Evolutionary conservation across 1,284 basidiomycete genomes (phyloP).

Genomic region (Papiliotrema nemorosa): DNA sequence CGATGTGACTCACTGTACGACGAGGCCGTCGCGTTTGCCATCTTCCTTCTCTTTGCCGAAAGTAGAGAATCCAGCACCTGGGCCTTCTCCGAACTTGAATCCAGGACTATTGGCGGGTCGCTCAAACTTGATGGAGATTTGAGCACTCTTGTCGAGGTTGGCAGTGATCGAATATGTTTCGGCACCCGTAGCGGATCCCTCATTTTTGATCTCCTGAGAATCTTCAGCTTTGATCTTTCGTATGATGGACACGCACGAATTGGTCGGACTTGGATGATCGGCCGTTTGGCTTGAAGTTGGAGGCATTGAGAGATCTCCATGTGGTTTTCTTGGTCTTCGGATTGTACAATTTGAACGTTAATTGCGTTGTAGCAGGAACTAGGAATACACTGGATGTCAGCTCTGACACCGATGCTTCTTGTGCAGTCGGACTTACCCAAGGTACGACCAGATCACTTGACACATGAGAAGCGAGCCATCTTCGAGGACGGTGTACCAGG

Average conservation of each 20-base stretch:
- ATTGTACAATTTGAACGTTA: slow-evolving; percentile 87
- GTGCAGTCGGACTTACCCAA: slow-evolving; percentile 67
- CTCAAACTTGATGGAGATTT: slow-evolving; percentile 70
- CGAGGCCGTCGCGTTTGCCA: slow-evolving; percentile 72
- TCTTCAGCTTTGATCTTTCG: neutral
- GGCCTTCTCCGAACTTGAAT: slow-evolving; percentile 87
- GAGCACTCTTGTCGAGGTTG: slow-evolving; percentile 74
- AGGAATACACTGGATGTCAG: slow-evolving; percentile 58
- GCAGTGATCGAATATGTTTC: slow-evolving; percentile 76
- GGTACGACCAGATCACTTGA: slow-evolving; percentile 91
- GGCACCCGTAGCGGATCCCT: slow-evolving; percentile 59
- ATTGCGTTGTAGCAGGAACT: slow-evolving; percentile 78
- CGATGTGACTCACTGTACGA: slow-evolving; percentile 61
- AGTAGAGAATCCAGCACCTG: slow-evolving; percentile 83
- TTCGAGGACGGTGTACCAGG: slow-evolving; percentile 76
- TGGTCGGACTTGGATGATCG: slow-evolving; percentile 85
- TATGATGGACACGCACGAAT: slow-evolving; percentile 56
- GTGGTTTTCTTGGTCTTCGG: slow-evolving; percentile 68
- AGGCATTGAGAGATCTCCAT: slow-evolving; percentile 89
- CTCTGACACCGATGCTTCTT: slow-evolving; percentile 38
- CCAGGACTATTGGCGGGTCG: slow-evolving; percentile 71
- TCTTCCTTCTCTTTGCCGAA: slow-evolving; percentile 66
- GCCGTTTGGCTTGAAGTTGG: slow-evolving; percentile 77
- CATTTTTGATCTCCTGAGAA: slow-evolving; percentile 61
- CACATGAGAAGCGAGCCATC: slow-evolving; percentile 81